Conservation (phyloP, 2,329 filamentous ascomycete species). For the Zymoseptoria brevis region DNA sequence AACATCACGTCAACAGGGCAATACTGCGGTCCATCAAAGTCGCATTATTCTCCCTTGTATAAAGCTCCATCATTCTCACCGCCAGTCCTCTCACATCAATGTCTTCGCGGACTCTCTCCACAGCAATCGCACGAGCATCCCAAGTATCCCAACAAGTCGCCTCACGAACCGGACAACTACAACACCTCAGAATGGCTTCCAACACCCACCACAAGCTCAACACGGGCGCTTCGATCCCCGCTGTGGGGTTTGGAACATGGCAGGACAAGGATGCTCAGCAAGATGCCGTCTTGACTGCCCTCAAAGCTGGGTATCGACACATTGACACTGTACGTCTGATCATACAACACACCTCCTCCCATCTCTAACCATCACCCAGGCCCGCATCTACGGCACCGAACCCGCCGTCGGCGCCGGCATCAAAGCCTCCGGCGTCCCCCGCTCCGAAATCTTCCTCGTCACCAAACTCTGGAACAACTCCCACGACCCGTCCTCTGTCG, state of each 20-base stretch:
- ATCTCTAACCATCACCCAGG: slow-evolving; percentile 2
- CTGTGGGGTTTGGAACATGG: slow-evolving; percentile 45
- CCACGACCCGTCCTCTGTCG: slow-evolving; percentile 55
- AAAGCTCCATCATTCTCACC: background rate
- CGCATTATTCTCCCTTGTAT: background rate
- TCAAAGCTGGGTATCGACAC: slow-evolving; percentile 48
- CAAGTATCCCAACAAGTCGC: slow-evolving; percentile 10
- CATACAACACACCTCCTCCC: background rate
- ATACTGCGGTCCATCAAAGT: background rate
- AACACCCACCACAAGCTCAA: slow-evolving; percentile 30
- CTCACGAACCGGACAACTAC: slow-evolving; percentile 1
- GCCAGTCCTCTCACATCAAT: background rate
- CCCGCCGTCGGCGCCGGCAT: slow-evolving; percentile 58
- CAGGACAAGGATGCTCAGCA: slow-evolving; percentile 43
- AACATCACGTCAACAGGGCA: background rate
- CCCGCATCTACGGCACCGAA: slow-evolving; percentile 47
- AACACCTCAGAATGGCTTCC: slow-evolving; percentile 24
- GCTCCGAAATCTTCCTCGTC: slow-evolving; percentile 57
- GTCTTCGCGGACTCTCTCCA: slow-evolving; percentile 6
- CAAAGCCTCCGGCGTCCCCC: slow-evolving; percentile 54
- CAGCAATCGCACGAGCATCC: slow-evolving; percentile 10
- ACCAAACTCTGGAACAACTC: slow-evolving; percentile 61
- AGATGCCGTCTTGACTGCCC: slow-evolving; percentile 40
- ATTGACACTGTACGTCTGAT: slow-evolving; percentile 40
- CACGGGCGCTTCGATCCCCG: slow-evolving; percentile 31